Base-by-base conservation (phyloP, 257 asterid genomes). In the Hygrophila difformis region DNA sequence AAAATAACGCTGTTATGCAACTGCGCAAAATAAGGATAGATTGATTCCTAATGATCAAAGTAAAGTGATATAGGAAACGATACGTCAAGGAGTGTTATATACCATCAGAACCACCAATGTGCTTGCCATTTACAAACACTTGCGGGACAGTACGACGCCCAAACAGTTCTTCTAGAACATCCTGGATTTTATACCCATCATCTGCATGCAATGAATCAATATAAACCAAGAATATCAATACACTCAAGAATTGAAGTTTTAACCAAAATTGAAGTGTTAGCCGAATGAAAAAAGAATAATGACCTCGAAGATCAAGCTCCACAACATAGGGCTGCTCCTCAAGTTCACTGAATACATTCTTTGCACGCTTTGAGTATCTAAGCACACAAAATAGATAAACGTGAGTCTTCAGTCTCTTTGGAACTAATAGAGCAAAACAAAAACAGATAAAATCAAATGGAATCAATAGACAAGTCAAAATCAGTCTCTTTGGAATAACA, bases 261-360 rank as follows among this genome's bases (percentile, higher is more conserved):
- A n/a, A n/a, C n/a, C n/a, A n/a, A n/a, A n/a, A n/a, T n/a, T n/a
- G n/a, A n/a, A n/a, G n/a, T n/a, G n/a, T n/a, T n/a, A n/a, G n/a
- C n/a, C n/a, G n/a, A n/a, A n/a, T n/a, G n/a, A n/a, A n/a, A n/a
- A n/a, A n/a, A n/a, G n/a, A n/a, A n/a, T 3, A 36, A 17, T 53
- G 64, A 82, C 94, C 96, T 67, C 94, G 79, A 67, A 73, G 98
- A 78, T 89, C 98, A 62, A 89, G 96, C 81, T 89, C 98, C 61
- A 89, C 98, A 1, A 85, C 87, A 71, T 56, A 79, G 24, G 93
- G 93, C 56, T 72, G 61, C 71, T 89, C 96, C 58, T 70, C 77
- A 36, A 85, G 94, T 53, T 82, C 77, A 42, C 66, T 44, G 39
- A 89, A 80, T 55, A 89, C 57, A 47, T 57, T 69, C 71, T 89